Base-by-base conservation (phyloP, 176 grass and related monocot genomes). In the Oryza rufipogon region DNA sequence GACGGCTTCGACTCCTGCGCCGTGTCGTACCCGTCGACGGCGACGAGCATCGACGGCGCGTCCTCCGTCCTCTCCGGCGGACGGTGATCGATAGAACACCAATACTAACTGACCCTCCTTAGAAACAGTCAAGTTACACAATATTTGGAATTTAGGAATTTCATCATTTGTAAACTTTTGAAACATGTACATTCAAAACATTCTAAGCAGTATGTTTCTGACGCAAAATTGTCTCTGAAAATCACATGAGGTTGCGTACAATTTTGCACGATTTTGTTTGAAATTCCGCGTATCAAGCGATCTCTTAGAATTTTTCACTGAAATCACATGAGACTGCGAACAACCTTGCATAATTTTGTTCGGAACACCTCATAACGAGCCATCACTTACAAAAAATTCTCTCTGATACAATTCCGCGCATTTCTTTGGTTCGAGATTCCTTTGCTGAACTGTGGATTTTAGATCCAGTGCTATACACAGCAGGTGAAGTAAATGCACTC, bases 1-100 rank as follows among this genome's bases (percentile, higher is more conserved):
- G 11, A 71, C 9, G 77, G 71, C 16, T 76, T 85, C 66, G 66
- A 89, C 42, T 89, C 87, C 15, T 85, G 80, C 54, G 45, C 58
- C 14, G 36, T 41, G 56, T 81, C 83, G 2, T 86, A 81, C 34
- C 72, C 52, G 5, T 81, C 77, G 0, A 46, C 51, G 34, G 12
- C 0, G 17, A 64, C 64, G 1, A 85, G 32, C 44, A 42, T 14
- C 5, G 69, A 47, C 6, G 61, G 47, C 34, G 7, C n/a, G 64
- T 76, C 72, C 23, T 89, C 83, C 26, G 45, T 46, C 8, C 44
- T 82, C 9, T 86, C 78, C 16, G 64, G 64, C 10, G 83, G 44
- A 32, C 45, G 45, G 46, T 82, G 88, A 86, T 54, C 4, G 19
- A 41, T 44, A 1, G 11, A 41, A 47, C 47, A 17, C 7, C 17